Evolutionary conservation across 495 filamentous ascomycete genomes (phyloP), one percentile per base, ranked within the genome.

Genomic region (Penicillium paxilli): DNA sequence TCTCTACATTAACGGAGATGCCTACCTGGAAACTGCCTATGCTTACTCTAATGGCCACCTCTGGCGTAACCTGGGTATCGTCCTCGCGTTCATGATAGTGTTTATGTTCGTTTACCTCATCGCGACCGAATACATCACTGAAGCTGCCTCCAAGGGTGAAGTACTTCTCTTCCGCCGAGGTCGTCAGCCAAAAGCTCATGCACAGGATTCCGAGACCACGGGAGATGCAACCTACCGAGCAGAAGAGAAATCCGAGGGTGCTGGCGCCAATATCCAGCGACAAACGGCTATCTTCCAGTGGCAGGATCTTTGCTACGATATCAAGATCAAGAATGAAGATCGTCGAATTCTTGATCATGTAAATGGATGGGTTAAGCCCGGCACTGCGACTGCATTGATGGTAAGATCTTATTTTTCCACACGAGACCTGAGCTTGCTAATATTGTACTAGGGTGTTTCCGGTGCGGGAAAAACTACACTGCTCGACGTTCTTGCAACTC

Each of bases 351-450:
- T 96, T 28, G 84, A 96, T 55, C 75, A 91, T 54, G 87, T 96
- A 5, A 87, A 91, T 61, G 92, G 92, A 20, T 96, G 89, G 89
- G 89, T 96, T 45, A 91, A 92, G 63, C 92, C 92, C 23, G 92
- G 92, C 47, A 95, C 37, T 3, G n/a, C 19, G 37, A 41, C 37
- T 6, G 37, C 16, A 6, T 7, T 20, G 37, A 20, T 19, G 19
- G 37, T 21, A 19, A n/a, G n/a, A 21, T 4, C 9, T 4, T 28
- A 28, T 9, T 28, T 9, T 28, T 28, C 5, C 25, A 37, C 4
- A 12, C 11, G 3, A 4, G 3, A 14, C 3, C 4, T 5, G 33
- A 37, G n/a, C 11, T 19, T 2, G 19, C 37, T 41, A 19, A 89
- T 14, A 64, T 95, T 52, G 95, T 92, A 0, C 91, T 90, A 19